These are phyloP conservation scores for Metarhizium sp. DNA, from an alignment of 2,329 filamentous ascomycete species.

Conservation along the genomic window DNA sequence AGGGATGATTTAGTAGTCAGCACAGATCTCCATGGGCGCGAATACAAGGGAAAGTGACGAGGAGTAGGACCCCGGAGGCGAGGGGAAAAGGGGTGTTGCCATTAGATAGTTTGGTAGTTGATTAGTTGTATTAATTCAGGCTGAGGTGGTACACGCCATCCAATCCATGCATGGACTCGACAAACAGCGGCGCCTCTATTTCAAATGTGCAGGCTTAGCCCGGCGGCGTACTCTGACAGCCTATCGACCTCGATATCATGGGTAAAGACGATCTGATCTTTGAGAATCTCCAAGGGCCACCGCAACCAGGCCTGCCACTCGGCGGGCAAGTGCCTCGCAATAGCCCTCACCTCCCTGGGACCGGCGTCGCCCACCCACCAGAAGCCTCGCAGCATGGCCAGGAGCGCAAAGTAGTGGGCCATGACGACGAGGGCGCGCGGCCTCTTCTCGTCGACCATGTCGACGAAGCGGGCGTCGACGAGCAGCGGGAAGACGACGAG, in stretches of 20 bases:
- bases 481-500: constrained; percentile 13
- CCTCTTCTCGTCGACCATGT: constrained; percentile 11
- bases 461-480: constrained; percentile 9
- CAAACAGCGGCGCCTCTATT: not conserved
- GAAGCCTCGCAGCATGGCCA: constrained; percentile 7
- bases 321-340: constrained; percentile 5
- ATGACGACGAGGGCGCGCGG: constrained; percentile 14
- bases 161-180: not conserved
- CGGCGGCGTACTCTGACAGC: constrained; percentile 2
- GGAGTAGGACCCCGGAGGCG: not conserved
- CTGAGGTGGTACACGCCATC: not conserved
- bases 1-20: constrained; percentile 42
- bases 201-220: not conserved
- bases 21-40: constrained; percentile 24
- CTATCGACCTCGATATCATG: not conserved
- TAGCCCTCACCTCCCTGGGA: constrained; percentile 9
- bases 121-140: not conserved
- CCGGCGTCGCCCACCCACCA: constrained; percentile 14
- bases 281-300: not conserved
- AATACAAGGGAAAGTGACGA: not conserved
- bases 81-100: not conserved
- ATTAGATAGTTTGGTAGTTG: not conserved
- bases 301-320: constrained; percentile 5
- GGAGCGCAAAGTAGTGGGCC: constrained; percentile 13
- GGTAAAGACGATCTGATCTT: constrained; percentile 2